These are phyloP conservation scores for Serendipita sp. DNA, from an alignment of 768 basidiomycete genomes.

Conservation along the genomic window DNA sequence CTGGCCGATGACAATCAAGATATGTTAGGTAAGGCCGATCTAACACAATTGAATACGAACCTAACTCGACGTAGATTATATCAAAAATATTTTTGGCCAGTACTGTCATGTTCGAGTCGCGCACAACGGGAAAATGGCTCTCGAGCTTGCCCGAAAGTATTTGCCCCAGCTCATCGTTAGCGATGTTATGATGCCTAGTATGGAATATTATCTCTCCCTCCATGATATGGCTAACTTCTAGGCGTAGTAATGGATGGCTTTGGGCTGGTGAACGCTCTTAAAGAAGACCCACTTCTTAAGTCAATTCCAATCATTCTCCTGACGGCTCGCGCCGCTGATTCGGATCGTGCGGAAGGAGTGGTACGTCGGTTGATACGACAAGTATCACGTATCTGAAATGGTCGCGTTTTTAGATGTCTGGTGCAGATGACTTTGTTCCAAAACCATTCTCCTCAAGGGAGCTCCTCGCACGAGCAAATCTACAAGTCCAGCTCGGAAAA, in stretches of 20 bases:
- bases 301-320: slow-evolving; percentile 21
- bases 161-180: slow-evolving; percentile 21
- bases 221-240: neutral
- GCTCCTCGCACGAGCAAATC: slow-evolving; percentile 24
- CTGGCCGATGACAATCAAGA: slow-evolving; percentile 19
- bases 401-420: slow-evolving; percentile 15
- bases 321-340: slow-evolving; percentile 24
- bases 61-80: slow-evolving; percentile 8
- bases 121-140: slow-evolving; percentile 18
- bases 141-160: slow-evolving; percentile 12
- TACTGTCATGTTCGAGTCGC: slow-evolving; percentile 22
- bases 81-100: slow-evolving; percentile 16
- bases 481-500: slow-evolving; percentile 27
- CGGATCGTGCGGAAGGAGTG: slow-evolving; percentile 22
- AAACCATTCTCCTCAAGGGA: slow-evolving; percentile 27
- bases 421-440: slow-evolving; percentile 25
- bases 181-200: slow-evolving; percentile 24
- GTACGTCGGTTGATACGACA: slow-evolving; percentile 7
- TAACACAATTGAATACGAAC: slow-evolving; percentile 9
- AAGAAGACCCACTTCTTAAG: slow-evolving; percentile 12
- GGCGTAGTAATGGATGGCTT: slow-evolving; percentile 20
- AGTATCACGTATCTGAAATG: neutral
- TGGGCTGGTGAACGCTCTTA: slow-evolving; percentile 18
- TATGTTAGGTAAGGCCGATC: slow-evolving; percentile 14
- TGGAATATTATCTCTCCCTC: slow-evolving; percentile 11